Conservation (phyloP, 345 rosid genomes). For the Eucalyptus tenuipes region DNA sequence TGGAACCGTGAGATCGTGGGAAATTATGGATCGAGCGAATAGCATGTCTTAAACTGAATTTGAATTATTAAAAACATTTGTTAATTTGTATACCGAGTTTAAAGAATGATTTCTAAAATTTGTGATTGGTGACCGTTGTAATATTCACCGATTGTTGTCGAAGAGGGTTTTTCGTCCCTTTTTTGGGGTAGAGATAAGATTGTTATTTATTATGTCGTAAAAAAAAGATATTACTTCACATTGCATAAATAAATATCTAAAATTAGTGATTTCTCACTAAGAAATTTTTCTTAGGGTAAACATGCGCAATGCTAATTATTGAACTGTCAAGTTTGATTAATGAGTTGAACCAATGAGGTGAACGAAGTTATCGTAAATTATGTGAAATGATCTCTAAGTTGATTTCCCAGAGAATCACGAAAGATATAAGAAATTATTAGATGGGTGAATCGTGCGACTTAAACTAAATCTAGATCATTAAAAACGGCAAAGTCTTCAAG, state of each 20-base stretch:
- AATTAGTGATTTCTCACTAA: fast-evolving
- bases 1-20: not conserved
- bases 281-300: not conserved
- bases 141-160: not conserved
- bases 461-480: not conserved
- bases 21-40: fast-evolving
- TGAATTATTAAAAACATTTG: not conserved
- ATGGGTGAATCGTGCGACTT: fast-evolving
- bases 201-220: fast-evolving
- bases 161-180: not conserved
- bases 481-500: not conserved
- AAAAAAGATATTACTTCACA: not conserved
- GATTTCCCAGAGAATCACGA: fast-evolving
- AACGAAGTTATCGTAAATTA: fast-evolving
- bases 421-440: not conserved
- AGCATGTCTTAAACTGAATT: not conserved
- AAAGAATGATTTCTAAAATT: not conserved
- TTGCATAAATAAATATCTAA: not conserved
- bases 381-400: not conserved
- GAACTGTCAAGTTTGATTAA: fast-evolving
- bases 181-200: not conserved
- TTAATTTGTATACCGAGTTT: not conserved
- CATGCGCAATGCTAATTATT: fast-evolving
- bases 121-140: fast-evolving
- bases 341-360: not conserved